These are phyloP conservation scores for Fusarium musae DNA, from an alignment of 2,329 filamentous ascomycete genomes.

Conservation along the genomic window DNA sequence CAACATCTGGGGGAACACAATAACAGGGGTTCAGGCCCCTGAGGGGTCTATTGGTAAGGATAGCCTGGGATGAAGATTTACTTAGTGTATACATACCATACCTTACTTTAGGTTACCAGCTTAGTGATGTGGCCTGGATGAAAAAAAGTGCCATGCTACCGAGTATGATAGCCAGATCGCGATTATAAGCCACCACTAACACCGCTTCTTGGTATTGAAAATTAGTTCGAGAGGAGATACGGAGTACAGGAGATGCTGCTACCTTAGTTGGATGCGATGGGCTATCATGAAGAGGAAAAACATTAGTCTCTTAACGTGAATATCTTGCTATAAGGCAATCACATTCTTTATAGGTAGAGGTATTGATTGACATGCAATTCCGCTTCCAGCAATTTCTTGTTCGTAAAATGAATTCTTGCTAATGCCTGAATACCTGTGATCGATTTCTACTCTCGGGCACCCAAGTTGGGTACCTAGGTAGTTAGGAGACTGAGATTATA, in stretches of 20 bases:
- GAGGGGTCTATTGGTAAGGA: slow-evolving; percentile 20
- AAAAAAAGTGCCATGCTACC: not conserved
- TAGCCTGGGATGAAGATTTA: slow-evolving; percentile 8
- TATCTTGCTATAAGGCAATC: not conserved
- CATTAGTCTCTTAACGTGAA: not conserved
- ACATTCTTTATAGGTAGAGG: not conserved
- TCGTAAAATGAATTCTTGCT: not conserved
- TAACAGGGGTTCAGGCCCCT: slow-evolving; percentile 27
- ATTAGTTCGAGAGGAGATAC: not conserved
- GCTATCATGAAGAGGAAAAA: not conserved
- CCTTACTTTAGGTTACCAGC: no score
- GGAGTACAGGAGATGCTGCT: not conserved
- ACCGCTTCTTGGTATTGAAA: not conserved
- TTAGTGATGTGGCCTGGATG: not conserved
- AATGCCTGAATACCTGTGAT: not conserved
- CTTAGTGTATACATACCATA: not conserved
- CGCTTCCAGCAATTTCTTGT: not conserved
- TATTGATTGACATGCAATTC: not conserved
- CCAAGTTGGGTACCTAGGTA: not conserved
- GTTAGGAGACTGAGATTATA: not conserved
- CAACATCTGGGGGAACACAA: slow-evolving; percentile 35
- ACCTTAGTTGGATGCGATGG: not conserved
- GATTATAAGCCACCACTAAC: slow-evolving; percentile 16
- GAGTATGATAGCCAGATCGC: slow-evolving; percentile 5
- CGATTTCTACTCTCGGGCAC: not conserved